Percentiles rank a stretch among this genome's conserved stretches.
Evolutionary conservation across 2,329 filamentous ascomycete genomes (phyloP).

Genomic region (Colletotrichum musae): DNA sequence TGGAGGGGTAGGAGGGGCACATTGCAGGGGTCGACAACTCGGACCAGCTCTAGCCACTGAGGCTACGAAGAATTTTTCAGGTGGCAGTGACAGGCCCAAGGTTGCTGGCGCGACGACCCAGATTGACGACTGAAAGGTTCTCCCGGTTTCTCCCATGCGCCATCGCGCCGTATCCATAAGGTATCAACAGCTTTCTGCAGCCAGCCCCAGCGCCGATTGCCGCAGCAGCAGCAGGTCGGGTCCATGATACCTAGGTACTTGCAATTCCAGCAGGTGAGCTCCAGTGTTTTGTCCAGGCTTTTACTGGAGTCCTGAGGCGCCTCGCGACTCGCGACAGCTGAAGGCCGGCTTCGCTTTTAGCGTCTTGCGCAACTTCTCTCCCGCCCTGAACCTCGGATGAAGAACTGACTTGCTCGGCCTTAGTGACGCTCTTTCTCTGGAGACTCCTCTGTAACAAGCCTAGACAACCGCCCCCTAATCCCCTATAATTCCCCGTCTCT

Average conservation of each 20-base stretch:
- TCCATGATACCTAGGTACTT: neutral
- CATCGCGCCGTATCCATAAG: neutral
- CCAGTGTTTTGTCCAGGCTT: neutral
- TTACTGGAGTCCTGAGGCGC: neutral
- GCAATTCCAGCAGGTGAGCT: slow-evolving; percentile 8
- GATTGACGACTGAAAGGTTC: slow-evolving; percentile 30
- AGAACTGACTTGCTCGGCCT: neutral
- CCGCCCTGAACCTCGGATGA: slow-evolving; percentile 37
- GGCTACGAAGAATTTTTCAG: slow-evolving; percentile 36
- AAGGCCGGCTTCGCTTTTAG: slow-evolving; percentile 24
- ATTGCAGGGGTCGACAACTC: slow-evolving; percentile 27
- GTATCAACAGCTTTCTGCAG: slow-evolving; percentile 17
- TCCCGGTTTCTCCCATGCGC: slow-evolving; percentile 38
- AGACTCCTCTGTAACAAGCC: slow-evolving; percentile 27
- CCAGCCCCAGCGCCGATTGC: slow-evolving; percentile 22
- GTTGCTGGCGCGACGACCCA: slow-evolving; percentile 35
- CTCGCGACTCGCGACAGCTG: slow-evolving; percentile 10
- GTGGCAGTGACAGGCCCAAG: neutral
- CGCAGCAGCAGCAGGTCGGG: neutral
- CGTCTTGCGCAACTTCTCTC: slow-evolving; percentile 30
- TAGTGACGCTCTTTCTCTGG: neutral
- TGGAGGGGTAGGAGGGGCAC: slow-evolving; percentile 41
- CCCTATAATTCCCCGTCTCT: neutral
- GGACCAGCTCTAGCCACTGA: slow-evolving; percentile 35
- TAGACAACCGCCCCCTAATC: slow-evolving; percentile 13